Evolutionary conservation across 768 basidiomycete species (phyloP).

Genomic region (Phylloporus scabripes): DNA sequence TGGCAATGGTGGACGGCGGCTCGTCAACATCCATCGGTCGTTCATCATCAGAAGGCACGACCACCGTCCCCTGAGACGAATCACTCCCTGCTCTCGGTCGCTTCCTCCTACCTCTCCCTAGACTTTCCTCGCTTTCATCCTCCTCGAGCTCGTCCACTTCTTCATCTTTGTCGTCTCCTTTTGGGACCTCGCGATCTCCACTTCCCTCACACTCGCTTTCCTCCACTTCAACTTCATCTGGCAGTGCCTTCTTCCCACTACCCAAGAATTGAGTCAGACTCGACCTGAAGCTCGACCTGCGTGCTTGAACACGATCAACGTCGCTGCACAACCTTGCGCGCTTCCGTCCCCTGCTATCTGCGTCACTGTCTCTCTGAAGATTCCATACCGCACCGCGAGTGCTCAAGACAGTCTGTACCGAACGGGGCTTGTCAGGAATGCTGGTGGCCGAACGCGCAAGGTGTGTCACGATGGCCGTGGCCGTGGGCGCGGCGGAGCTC

Average conservation of each 20-base stretch:
- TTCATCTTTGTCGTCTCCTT: background rate
- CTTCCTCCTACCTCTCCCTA: background rate
- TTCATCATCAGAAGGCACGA: constrained; percentile 1
- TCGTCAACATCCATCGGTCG: too few species aligned
- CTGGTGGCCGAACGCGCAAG: background rate
- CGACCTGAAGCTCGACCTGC: constrained; percentile 37
- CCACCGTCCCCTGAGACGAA: constrained; percentile 7
- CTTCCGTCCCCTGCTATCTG: constrained; percentile 32
- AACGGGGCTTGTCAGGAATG: constrained; percentile 16
- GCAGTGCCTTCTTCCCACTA: constrained; percentile 33
- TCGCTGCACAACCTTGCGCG: constrained; percentile 27
- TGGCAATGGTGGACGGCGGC: too few species aligned
- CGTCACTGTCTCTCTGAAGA: constrained; percentile 18
- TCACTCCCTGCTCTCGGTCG: too few species aligned
- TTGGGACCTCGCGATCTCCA: constrained; percentile 1
- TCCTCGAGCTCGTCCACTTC: constrained; percentile 19
- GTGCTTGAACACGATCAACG: background rate
- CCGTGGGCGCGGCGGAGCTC: too few species aligned
- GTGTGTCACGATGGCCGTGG: too few species aligned
- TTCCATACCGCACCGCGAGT: constrained; percentile 52
- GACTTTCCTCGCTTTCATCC: background rate
- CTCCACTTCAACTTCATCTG: constrained; percentile 11
- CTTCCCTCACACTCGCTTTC: constrained; percentile 4
- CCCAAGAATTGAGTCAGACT: constrained; percentile 52
- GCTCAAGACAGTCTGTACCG: too few species aligned